Percentiles rank a stretch among this genome's conserved stretches.
Conservation (phyloP, 257 asterid genomes). For the Penstemon newberryi region DNA sequence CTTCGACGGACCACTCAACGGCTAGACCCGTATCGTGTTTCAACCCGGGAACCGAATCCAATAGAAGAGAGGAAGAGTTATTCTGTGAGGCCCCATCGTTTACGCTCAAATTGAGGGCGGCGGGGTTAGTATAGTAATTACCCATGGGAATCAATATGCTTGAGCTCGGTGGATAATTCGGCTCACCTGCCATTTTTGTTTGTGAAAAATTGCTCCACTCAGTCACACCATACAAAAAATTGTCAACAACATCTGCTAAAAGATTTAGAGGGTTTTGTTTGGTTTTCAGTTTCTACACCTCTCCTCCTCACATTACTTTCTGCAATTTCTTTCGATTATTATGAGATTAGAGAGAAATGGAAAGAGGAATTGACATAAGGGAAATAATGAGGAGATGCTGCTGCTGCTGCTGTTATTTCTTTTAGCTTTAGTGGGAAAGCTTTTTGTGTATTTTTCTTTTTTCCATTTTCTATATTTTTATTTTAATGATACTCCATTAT, state of each 20-base stretch:
- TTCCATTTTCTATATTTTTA: too few species aligned
- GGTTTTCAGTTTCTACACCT: too few species aligned
- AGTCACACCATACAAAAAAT: constrained; percentile 26
- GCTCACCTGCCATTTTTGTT: constrained; percentile 55
- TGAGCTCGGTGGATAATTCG: constrained; percentile 40
- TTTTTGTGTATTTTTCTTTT: too few species aligned
- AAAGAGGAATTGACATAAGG: too few species aligned
- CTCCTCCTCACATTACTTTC: too few species aligned
- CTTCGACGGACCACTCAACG: constrained; percentile 80
- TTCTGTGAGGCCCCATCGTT: constrained; percentile 44
- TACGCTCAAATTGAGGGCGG: constrained; percentile 39
- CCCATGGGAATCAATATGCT: constrained; percentile 48
- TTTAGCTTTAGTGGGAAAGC: too few species aligned
- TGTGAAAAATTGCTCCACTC: constrained; percentile 23
- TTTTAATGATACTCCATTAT: too few species aligned
- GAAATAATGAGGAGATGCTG: too few species aligned
- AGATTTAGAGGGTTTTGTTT: constrained; percentile 25
- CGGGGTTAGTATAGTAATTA: constrained; percentile 39
- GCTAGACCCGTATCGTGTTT: constrained; percentile 79
- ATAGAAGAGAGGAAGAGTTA: constrained; percentile 40
- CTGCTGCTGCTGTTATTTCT: too few species aligned
- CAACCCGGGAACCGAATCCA: constrained; percentile 70
- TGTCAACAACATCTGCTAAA: constrained; percentile 15
- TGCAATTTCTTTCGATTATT: too few species aligned
- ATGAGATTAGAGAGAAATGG: too few species aligned